Evolutionary conservation across 495 filamentous ascomycete species (phyloP), one percentile per base, ranked within the genome.

Genomic region (Neurospora discreta): DNA sequence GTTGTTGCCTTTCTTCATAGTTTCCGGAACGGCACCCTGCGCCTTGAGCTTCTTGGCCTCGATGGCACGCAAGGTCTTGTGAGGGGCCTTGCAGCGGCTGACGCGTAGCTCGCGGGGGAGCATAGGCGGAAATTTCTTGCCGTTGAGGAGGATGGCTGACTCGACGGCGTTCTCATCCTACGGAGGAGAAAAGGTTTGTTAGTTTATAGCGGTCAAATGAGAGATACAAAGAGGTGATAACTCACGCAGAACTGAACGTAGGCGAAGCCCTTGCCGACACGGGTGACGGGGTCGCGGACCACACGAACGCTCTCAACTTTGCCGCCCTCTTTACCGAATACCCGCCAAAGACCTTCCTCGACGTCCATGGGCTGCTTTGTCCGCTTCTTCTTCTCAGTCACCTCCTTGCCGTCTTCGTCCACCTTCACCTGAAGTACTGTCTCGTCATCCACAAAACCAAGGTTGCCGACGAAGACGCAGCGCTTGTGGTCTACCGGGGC

Each of bases 391-490:
- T 90, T 91, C 75, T 89, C 90, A 3, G 80, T 83, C 23, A 83
- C 78, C 36, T 80, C 77, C 36, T 79, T 78, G 69, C 80, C 80
- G 8, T 82, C 81, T 3, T 84, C 84, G 68, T 90, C 87, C n/a
- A 87, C 85, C 41, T 87, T 89, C 44, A 86, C 84, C 58, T 87
- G 83, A 16, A 90, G 77, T 58, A 86, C 82, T 44, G 82, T 90
- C 80, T 95, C 93, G 72, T 95, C 91, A 75, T 97, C 93, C 2
- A 98, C 92, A 75, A 98, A 98, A 52, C 94, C 93, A 11, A 99
- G 88, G 78, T 98, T 98, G 11, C 96, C 96, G 15, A 99, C 92
- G 77, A 98, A 99, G 5, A 99, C 91, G 81, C 96, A 99, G 69
- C 93, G 89, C 68, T 90, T 88, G 77, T 97, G 87, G 76, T 97